Conservation (phyloP, 352 stramenopile genomes). For the Phytophthora podocarpi region DNA sequence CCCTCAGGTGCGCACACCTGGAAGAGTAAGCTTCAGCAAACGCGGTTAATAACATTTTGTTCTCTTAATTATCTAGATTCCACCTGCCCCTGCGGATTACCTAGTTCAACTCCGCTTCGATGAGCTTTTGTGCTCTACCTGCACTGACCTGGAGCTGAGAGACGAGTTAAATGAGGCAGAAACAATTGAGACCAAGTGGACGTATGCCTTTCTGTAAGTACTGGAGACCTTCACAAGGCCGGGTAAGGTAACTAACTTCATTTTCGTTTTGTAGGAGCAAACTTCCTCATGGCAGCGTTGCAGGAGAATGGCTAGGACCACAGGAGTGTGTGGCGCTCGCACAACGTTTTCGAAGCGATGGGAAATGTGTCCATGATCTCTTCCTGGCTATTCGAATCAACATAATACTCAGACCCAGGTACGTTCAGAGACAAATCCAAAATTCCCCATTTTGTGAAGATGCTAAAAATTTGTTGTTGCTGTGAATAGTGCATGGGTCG, state of each 20-base stretch:
- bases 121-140: conserved; percentile 41
- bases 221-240: neutral
- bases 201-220: conserved; percentile 71
- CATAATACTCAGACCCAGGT: conserved; percentile 56
- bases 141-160: conserved; percentile 28
- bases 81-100: conserved; percentile 37
- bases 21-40: neutral
- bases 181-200: conserved; percentile 67
- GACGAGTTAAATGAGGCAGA: conserved; percentile 55
- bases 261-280: conserved; percentile 39
- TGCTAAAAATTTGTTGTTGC: neutral
- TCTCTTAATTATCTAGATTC: conserved; percentile 46
- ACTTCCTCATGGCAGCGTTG: conserved; percentile 34
- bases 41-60: conserved; percentile 9
- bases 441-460: neutral
- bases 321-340: conserved; percentile 58
- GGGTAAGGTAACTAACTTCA: neutral
- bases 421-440: neutral
- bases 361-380: conserved; percentile 49
- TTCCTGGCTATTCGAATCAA: conserved; percentile 72
- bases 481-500: conserved; percentile 50
- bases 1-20: conserved; percentile 41
- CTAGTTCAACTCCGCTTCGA: conserved; percentile 56
- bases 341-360: conserved; percentile 38
- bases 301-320: conserved; percentile 58